Conservation (phyloP, 345 rosid genomes). For the Euphorbia peplus region DNA sequence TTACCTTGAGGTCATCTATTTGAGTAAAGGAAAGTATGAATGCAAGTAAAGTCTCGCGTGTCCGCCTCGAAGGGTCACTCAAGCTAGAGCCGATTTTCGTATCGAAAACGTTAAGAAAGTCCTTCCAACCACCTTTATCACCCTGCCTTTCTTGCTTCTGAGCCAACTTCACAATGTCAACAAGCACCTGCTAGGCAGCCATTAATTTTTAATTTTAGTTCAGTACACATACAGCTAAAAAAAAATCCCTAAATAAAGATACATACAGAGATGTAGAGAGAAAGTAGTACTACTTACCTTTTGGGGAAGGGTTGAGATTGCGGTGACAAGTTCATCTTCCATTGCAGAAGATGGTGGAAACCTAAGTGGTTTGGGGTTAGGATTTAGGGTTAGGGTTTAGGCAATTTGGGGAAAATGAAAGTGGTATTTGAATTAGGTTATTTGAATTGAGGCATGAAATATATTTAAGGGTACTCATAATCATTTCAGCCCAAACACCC, state of each 20-base stretch:
- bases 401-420: no score
- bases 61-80: conserved; percentile 72
- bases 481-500: no score
- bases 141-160: conserved; percentile 61
- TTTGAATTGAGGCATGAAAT: no score
- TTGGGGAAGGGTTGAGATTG: conserved; percentile 14
- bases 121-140: conserved; percentile 63
- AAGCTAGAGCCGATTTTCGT: conserved; percentile 48
- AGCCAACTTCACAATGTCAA: conserved; percentile 55
- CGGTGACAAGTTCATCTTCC: conserved; percentile 10
- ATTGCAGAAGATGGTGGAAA: conserved; percentile 1
- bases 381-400: no score
- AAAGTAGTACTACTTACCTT: no score
- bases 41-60: conserved; percentile 48
- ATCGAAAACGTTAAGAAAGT: conserved; percentile 52
- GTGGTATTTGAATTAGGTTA: no score
- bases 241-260: background rate
- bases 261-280: background rate
- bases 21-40: conserved; percentile 55
- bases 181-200: conserved; percentile 53
- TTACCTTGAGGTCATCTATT: conserved; percentile 50
- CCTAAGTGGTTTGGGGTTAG: background rate
- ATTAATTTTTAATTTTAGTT: background rate
- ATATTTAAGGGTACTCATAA: no score
- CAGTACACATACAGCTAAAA: background rate